phyloP scores from a whole-genome alignment of 73 alveolate species.

The Paramecium biaurelia region DNA sequence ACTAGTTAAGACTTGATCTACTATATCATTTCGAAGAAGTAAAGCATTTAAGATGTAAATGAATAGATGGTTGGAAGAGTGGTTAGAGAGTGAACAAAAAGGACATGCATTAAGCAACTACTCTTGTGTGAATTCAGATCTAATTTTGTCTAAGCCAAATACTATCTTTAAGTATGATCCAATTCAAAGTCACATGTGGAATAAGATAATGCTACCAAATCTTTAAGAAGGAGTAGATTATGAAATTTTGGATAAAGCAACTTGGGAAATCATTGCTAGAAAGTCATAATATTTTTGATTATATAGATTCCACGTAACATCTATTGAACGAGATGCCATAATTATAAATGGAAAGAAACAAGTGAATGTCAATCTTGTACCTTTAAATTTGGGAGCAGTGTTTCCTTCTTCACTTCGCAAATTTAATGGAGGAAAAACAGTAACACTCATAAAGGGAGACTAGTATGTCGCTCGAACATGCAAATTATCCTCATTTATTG shows the following conservation, averaged over 20 bases:
- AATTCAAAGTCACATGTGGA: constrained; percentile 34
- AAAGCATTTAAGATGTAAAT: neutral
- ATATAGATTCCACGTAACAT: neutral
- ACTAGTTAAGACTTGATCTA: neutral
- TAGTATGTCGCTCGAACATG: neutral
- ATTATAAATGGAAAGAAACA: neutral
- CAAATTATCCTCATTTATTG: neutral
- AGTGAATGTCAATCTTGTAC: neutral
- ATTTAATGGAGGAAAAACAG: neutral
- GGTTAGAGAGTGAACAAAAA: neutral
- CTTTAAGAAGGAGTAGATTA: constrained; percentile 25
- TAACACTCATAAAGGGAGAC: constrained; percentile 1
- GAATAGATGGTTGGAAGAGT: constrained; percentile 43
- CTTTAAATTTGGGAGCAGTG: neutral
- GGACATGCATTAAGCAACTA: neutral
- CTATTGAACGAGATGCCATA: constrained; percentile 5
- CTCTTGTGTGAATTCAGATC: neutral
- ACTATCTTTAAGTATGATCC: constrained; percentile 45
- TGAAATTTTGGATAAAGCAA: constrained; percentile 28
- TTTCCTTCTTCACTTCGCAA: constrained; percentile 27
- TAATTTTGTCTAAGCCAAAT: neutral
- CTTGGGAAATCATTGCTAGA: constrained; percentile 15
- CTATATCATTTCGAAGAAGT: constrained; percentile 18
- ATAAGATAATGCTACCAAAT: neutral
- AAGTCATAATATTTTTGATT: neutral